Base-by-base conservation (phyloP, 1,284 basidiomycete genomes). In the Vanrija sp. region DNA sequence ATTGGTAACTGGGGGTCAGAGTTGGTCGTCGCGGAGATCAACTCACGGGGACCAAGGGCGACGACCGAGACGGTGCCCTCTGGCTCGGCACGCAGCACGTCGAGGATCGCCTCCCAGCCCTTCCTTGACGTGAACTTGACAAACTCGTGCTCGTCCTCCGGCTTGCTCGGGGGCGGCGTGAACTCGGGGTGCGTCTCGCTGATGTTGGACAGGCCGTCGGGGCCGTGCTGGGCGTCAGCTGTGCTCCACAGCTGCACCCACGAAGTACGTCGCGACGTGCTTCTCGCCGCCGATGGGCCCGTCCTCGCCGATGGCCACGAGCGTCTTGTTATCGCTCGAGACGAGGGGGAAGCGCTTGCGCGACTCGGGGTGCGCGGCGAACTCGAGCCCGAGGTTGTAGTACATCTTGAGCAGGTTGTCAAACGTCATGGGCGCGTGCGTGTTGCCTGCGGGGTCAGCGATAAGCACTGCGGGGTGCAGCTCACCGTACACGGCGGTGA, bases 231-330 rank as follows among this genome's bases (percentile, higher is more conserved):
- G 18, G n/a, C 24, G 20, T 23, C 7, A 44, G 31, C 4, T 39
- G 2, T n/a, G 27, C 6, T 36, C n/a, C 5, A 12, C 19, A 5
- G n/a, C n/a, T 8, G n/a, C 0, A 69, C 74, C 63, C 66, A 75
- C 73, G 56, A 98, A 95, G 71, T 94, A 96, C 59, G 87, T 82
- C 12, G 95, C 94, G 51, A 83, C 85, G 63, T 89, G 86, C 31
- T 83, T 73, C 23, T 83, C 82, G 4, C 93, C 93, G 46, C 84
- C 80, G 3, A 96, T 78, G 4, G 95, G 95, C 0, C 79, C 79
- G n/a, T 78, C 75, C 41, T 84, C 80, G 4, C 91, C 92, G 46
- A 80, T 74, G 1, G 82, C 85, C 53, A 89, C 78, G 45, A 88
- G 80, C 0, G 86, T 84, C 63, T 80, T 85, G 49, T 47, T 66